Evolutionary conservation across 2,329 filamentous ascomycete species (phyloP), one percentile per base, ranked within the genome.

Genomic region (Fusarium nygamai): DNA sequence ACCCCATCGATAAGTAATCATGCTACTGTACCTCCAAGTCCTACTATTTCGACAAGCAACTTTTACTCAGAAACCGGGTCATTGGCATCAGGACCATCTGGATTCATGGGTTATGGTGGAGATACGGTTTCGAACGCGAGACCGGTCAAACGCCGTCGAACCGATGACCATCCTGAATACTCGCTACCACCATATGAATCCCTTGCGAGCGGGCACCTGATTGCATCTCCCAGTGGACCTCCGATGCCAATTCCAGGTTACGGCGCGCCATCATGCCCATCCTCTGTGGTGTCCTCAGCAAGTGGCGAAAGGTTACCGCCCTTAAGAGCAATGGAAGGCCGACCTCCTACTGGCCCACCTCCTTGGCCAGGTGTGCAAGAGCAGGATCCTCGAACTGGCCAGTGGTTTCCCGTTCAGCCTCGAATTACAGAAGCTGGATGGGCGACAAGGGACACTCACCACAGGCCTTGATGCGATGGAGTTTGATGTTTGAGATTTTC

Each of bases 1-100:
- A 89, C 89, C 8, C 88, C 90, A 5, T 86, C 87, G 29, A 87
- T 88, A 71, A 85, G 86, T 74, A 85, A 89, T 36, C 83, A 86
- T 58, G 88, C 86, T 7, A 85, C 85, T 58, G 86, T 85, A 8
- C 88, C 87, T 12, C 84, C 85, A 22, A 90, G 87, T 76, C 88
- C 89, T n/a, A 78, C 79, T 5, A 80, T 83, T 19, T 78, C 80
- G 19, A 82, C 81, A 47, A 79, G 78, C 20, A 81, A 78, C 29
- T 82, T 83, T 4, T 83, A 82, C 56, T 76, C 80, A 16, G 81
- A 86, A 17, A 80, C 80, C 53, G 85, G 83, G 60, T 81, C 84
- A 0, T 73, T 81, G 50, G 64, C 73, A 27, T 75, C 80, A 29
- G 75, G 78, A 44, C 71, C 72, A 19, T 75, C 79, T 33, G 74